Evolutionary conservation across 208 protist genomes (phyloP).

Genomic region (Acanthamoeba polyphaga): DNA sequence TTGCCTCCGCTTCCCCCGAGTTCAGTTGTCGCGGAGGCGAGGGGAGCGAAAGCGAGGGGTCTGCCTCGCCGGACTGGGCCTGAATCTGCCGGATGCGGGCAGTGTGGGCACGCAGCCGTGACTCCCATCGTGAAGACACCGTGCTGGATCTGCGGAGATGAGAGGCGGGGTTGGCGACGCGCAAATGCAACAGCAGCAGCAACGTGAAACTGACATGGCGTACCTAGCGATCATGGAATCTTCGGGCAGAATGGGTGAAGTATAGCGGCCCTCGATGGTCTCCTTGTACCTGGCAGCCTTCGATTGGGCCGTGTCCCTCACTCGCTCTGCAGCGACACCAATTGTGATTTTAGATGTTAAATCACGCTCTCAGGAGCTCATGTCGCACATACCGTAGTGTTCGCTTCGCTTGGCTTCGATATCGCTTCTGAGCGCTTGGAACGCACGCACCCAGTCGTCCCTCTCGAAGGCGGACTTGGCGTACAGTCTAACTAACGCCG

Average conservation of each 20-base stretch:
- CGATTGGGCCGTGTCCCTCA: neutral
- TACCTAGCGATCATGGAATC: neutral
- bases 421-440: neutral
- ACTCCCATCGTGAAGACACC: neutral
- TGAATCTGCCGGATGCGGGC: conserved; percentile 30
- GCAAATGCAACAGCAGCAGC: too few relatives aligned
- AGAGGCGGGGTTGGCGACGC: neutral
- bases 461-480: conserved; percentile 46
- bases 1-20: neutral
- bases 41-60: neutral
- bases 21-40: neutral
- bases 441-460: conserved; percentile 39
- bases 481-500: conserved; percentile 36
- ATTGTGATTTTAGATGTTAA: neutral
- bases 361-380: neutral
- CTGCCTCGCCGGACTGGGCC: neutral
- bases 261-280: conserved; percentile 19
- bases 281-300: conserved; percentile 38
- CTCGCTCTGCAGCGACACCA: neutral
- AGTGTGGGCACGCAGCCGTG: conserved; percentile 12
- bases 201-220: neutral
- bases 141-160: neutral
- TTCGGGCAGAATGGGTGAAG: neutral
- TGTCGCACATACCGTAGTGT: neutral
- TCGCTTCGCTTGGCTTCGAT: conserved; percentile 56